phyloP scores from a whole-genome alignment of 2,329 filamentous ascomycete species.

The Xylariales sp. region DNA sequence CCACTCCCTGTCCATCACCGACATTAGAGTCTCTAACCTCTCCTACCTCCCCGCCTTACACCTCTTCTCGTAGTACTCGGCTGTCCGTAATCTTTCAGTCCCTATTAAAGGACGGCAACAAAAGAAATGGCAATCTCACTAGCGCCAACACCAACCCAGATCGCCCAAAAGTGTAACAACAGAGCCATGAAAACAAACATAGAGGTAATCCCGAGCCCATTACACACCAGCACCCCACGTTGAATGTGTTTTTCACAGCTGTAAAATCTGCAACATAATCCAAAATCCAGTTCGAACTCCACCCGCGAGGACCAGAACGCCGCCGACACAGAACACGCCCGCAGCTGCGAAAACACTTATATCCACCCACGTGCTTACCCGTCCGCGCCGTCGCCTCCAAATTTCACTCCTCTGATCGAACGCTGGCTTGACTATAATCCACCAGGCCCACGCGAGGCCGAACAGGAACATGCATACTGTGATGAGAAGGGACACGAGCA shows the following conservation, averaged over 20 bases:
- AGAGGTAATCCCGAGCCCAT: not conserved
- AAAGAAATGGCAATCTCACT: not conserved
- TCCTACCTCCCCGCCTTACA: not conserved
- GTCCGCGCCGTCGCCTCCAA: slow-evolving; percentile 40
- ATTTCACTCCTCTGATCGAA: slow-evolving; percentile 45
- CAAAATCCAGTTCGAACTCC: slow-evolving; percentile 31
- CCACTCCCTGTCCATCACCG: not conserved
- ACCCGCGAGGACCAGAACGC: slow-evolving; percentile 31
- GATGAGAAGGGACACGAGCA: slow-evolving; percentile 26
- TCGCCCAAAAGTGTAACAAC: not conserved
- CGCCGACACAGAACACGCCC: slow-evolving; percentile 36
- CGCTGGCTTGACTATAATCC: slow-evolving; percentile 42
- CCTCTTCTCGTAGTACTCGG: too few species aligned
- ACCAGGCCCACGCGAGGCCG: slow-evolving; percentile 43
- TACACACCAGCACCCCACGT: not conserved
- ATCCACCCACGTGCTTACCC: slow-evolving; percentile 43
- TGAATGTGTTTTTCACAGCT: not conserved
- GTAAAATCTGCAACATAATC: slow-evolving; percentile 12
- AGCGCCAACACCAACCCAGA: not conserved
- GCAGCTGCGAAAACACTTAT: slow-evolving; percentile 40
- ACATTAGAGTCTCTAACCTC: not conserved
- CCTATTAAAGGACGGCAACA: not conserved
- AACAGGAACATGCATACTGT: slow-evolving; percentile 34
- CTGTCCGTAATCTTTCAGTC: too few species aligned
- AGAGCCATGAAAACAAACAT: not conserved